Evolutionary conservation across 2,329 filamentous ascomycete species (phyloP).

Genomic region (Aspergillus viridinutans): DNA sequence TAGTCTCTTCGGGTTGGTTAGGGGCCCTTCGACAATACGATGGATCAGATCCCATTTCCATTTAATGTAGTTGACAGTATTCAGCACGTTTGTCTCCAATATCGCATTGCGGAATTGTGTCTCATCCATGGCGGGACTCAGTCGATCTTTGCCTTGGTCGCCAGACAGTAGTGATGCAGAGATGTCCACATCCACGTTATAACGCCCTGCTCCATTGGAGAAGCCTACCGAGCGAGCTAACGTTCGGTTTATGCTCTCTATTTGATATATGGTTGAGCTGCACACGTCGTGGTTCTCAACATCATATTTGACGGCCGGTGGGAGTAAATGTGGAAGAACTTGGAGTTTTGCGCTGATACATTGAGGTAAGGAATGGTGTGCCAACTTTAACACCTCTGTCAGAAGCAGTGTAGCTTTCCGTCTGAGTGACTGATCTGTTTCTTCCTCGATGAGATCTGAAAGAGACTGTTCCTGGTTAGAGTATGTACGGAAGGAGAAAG

Average conservation of each 20-base stretch:
- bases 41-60: slow-evolving; percentile 97
- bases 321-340: slow-evolving; percentile 79
- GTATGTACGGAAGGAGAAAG: background rate
- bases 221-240: slow-evolving; percentile 71
- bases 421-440: slow-evolving; percentile 56
- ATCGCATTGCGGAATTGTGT: slow-evolving; percentile 59
- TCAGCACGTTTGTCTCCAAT: slow-evolving; percentile 74
- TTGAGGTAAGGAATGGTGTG: slow-evolving; percentile 77
- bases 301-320: slow-evolving; percentile 67
- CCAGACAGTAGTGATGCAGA: slow-evolving; percentile 38
- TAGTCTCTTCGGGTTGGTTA: slow-evolving; percentile 84
- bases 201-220: slow-evolving; percentile 36
- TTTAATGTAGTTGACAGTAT: slow-evolving; percentile 84
- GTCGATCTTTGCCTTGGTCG: slow-evolving; percentile 49
- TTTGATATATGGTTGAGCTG: slow-evolving; percentile 91
- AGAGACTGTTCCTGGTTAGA: slow-evolving; percentile 37
- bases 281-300: slow-evolving; percentile 72
- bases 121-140: slow-evolving; percentile 61
- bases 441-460: slow-evolving; percentile 48
- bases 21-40: slow-evolving; percentile 84
- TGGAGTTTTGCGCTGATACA: slow-evolving; percentile 81
- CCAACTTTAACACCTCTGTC: slow-evolving; percentile 84
- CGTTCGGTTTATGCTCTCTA: slow-evolving; percentile 93
- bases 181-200: slow-evolving; percentile 44
- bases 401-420: slow-evolving; percentile 87